phyloP scores from a whole-genome alignment of 1,284 basidiomycete genomes.

The Cryptococcus sp. region DNA sequence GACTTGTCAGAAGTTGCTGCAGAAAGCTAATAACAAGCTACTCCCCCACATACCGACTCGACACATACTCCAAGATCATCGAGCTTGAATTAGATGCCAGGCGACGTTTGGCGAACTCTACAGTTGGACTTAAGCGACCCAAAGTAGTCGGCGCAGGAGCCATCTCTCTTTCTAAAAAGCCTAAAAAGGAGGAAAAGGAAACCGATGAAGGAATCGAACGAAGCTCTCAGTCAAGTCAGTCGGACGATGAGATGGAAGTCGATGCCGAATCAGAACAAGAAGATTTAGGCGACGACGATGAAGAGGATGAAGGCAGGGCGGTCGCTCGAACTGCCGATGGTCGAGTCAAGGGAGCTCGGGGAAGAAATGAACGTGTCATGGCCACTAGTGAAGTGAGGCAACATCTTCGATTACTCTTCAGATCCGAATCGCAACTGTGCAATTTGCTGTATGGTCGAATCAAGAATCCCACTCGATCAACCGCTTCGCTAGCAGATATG shows the following conservation, averaged over 20 bases:
- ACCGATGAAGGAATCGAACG: conserved; percentile 44
- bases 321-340: conserved; percentile 70
- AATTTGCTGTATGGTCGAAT: conserved; percentile 79
- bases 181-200: conserved; percentile 17
- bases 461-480: conserved; percentile 55
- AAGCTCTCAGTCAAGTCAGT: conserved; percentile 47
- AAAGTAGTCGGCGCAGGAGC: conserved; percentile 57
- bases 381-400: conserved; percentile 88
- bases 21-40: no score
- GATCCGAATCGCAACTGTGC: conserved; percentile 75
- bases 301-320: conserved; percentile 51
- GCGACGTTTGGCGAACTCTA: conserved; percentile 64
- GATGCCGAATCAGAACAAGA: conserved; percentile 50
- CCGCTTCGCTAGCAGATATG: conserved; percentile 60
- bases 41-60: conserved; percentile 84
- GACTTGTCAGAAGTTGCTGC: no score
- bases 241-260: conserved; percentile 42
- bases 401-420: conserved; percentile 84
- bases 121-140: conserved; percentile 60
- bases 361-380: conserved; percentile 82
- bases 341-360: conserved; percentile 66
- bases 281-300: conserved; percentile 32
- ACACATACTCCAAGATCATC: conserved; percentile 89
- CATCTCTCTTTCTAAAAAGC: conserved; percentile 2
- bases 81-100: conserved; percentile 82